Conservation (phyloP, 1,284 basidiomycete species). For the Moniliophthora roreri region DNA sequence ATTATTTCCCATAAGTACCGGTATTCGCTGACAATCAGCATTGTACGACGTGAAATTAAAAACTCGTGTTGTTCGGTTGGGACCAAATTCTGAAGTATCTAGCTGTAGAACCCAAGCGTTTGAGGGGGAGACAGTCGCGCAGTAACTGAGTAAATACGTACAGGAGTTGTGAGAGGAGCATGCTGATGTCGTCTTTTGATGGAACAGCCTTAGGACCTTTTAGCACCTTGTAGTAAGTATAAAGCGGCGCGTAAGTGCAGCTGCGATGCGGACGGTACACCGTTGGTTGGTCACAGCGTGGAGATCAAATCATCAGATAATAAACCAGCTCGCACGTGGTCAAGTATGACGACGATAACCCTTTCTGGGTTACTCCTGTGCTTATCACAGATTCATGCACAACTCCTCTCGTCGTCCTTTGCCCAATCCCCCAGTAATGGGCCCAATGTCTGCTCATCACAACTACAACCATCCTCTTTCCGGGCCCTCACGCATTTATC, state of each 20-base stretch:
- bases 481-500: slow-evolving; percentile 36
- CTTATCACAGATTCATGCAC: not conserved
- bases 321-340: too few species aligned
- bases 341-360: too few species aligned
- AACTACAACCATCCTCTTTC: slow-evolving; percentile 26
- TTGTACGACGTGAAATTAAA: slow-evolving; percentile 28
- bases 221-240: too few species aligned
- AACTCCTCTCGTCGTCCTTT: slow-evolving; percentile 35
- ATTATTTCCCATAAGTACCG: slow-evolving; percentile 34
- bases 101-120: slow-evolving; percentile 7
- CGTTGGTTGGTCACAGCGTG: too few species aligned
- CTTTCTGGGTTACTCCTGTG: too few species aligned
- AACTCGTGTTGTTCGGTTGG: slow-evolving; percentile 38
- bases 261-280: too few species aligned
- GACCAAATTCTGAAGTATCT: slow-evolving; percentile 2
- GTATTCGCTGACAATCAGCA: slow-evolving; percentile 38
- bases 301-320: too few species aligned
- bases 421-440: slow-evolving; percentile 37
- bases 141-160: not conserved
- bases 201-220: too few species aligned
- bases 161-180: too few species aligned
- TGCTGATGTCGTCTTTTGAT: too few species aligned
- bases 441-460: slow-evolving; percentile 21
- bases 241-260: too few species aligned
- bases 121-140: not conserved